Conservation (phyloP, 768 basidiomycete genomes). For the Lactarius indigo region DNA sequence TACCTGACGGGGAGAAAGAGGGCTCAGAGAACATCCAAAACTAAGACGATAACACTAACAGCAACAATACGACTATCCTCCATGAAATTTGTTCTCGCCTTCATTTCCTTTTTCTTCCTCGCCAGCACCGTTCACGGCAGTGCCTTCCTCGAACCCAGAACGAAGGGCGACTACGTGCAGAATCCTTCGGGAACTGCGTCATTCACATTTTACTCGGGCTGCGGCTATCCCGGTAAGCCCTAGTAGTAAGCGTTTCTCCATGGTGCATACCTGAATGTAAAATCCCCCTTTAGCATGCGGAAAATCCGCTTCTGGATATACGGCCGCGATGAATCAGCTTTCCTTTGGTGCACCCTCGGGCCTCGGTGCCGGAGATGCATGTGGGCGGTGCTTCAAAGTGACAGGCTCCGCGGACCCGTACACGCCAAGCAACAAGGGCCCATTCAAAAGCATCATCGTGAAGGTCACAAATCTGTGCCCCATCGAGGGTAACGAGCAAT, state of each 20-base stretch:
- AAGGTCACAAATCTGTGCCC: constrained; percentile 48
- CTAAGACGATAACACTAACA: background rate
- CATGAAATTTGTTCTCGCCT: constrained; percentile 6
- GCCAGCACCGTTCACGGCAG: background rate
- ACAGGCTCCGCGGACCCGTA: constrained; percentile 50
- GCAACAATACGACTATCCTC: background rate
- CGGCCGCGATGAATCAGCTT: constrained; percentile 56
- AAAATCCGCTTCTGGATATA: constrained; percentile 45
- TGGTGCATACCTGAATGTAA: background rate
- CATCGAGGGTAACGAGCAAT: constrained; percentile 45
- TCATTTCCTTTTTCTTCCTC: background rate
- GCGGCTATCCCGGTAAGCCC: constrained; percentile 43
- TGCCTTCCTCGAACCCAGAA: constrained; percentile 13
- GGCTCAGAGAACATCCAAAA: background rate
- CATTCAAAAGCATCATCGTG: constrained; percentile 54
- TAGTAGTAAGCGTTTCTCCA: background rate
- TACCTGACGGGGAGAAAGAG: background rate
- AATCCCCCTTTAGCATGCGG: constrained; percentile 47
- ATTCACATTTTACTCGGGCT: constrained; percentile 55
- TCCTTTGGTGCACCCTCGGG: constrained; percentile 51
- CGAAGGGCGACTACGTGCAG: constrained; percentile 54
- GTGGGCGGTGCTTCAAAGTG: constrained; percentile 57
- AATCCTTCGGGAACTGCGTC: constrained; percentile 48
- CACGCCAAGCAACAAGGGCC: constrained; percentile 46
- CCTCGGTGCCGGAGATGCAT: constrained; percentile 53